phyloP scores from a whole-genome alignment of 2,329 filamentous ascomycete species.

The Colletotrichum lentis region DNA sequence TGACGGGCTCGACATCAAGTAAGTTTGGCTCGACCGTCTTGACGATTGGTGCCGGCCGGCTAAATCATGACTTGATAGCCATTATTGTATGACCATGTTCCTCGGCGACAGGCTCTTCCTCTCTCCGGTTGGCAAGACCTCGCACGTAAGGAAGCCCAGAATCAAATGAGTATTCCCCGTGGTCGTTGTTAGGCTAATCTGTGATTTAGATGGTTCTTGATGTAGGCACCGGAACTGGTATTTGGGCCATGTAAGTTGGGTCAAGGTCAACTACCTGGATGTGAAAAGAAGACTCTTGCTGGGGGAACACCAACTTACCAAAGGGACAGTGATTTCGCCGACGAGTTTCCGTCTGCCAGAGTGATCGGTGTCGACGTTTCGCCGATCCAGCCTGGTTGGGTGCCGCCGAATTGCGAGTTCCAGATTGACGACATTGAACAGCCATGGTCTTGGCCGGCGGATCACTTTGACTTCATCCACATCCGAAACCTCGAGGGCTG shows the following conservation, averaged over 20 bases:
- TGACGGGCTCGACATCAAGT: slow-evolving; percentile 36
- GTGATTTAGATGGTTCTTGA: slow-evolving; percentile 52
- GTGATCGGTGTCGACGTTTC: slow-evolving; percentile 63
- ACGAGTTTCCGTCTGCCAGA: slow-evolving; percentile 54
- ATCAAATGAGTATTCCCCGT: not conserved
- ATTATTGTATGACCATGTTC: slow-evolving; percentile 42
- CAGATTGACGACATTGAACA: slow-evolving; percentile 69
- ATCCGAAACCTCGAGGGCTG: slow-evolving; percentile 62
- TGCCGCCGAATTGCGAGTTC: slow-evolving; percentile 70
- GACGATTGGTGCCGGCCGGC: not conserved
- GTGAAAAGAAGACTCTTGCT: not conserved
- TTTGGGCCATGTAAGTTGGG: slow-evolving; percentile 52
- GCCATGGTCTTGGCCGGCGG: slow-evolving; percentile 55
- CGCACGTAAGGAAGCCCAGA: slow-evolving; percentile 19
- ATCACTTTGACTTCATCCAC: slow-evolving; percentile 68
- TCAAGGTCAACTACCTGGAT: not conserved
- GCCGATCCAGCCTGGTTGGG: slow-evolving; percentile 63
- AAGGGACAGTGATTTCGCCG: slow-evolving; percentile 55
- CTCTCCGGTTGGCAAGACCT: slow-evolving; percentile 23
- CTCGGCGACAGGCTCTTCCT: slow-evolving; percentile 38
- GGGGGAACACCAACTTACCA: not conserved
- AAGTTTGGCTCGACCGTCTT: not conserved
- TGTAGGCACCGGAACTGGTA: slow-evolving; percentile 54
- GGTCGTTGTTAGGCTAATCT: slow-evolving; percentile 40
- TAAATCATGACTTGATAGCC: slow-evolving; percentile 26